Conservation (phyloP, 352 stramenopile species). For the Pythium plurisporium region DNA sequence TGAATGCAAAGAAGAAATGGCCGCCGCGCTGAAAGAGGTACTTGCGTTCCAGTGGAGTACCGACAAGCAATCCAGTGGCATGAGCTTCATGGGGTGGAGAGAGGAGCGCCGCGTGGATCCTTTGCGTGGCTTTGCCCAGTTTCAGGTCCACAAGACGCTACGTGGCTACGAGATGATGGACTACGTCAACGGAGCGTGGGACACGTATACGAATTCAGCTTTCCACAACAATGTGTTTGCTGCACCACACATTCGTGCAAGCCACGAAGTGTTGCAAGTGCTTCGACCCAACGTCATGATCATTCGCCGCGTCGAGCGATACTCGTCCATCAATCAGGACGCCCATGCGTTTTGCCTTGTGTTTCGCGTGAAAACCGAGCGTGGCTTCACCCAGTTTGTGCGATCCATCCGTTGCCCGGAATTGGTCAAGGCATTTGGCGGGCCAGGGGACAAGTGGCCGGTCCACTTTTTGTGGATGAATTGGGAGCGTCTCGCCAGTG, state of each 20-base stretch:
- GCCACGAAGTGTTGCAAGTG: background rate
- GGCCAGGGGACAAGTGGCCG: background rate
- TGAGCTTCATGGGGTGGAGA: slow-evolving; percentile 11
- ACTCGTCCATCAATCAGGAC: background rate
- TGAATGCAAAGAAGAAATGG: background rate
- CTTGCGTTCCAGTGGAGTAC: background rate
- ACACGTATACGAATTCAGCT: background rate
- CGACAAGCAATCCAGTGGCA: background rate
- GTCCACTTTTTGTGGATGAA: background rate
- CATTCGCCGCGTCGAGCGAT: background rate
- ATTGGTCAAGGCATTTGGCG: background rate
- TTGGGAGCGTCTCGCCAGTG: background rate
- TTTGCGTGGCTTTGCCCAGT: background rate
- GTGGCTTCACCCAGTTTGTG: background rate
- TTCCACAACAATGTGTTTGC: background rate
- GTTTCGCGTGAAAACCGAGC: background rate
- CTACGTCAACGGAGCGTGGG: slow-evolving; percentile 1
- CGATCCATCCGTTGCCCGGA: background rate
- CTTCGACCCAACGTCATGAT: background rate
- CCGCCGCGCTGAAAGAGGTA: background rate
- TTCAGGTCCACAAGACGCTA: slow-evolving; percentile 9
- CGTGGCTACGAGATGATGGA: background rate
- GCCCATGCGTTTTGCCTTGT: background rate
- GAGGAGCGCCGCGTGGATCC: background rate
- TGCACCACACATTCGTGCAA: background rate